These are phyloP conservation scores for Saposhnikovia divaricata DNA, from an alignment of 129 eudicot species.

Conservation along the genomic window DNA sequence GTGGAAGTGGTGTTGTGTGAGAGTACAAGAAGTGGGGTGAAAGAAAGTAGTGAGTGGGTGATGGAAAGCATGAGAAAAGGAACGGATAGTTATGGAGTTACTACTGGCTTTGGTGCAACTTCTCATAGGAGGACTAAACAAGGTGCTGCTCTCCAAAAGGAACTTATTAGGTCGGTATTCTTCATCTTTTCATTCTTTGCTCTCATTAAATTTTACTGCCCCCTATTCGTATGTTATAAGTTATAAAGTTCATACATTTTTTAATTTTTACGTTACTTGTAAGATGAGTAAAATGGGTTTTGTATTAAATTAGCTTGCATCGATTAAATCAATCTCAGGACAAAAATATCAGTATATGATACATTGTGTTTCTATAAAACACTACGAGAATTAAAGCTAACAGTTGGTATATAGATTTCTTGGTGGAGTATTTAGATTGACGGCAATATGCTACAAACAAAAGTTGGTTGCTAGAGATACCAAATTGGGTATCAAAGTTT, in stretches of 20 bases:
- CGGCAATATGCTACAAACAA: too few species aligned
- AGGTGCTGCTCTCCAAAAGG: constrained; percentile 44
- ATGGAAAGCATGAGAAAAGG: constrained; percentile 43
- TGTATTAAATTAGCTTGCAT: not conserved
- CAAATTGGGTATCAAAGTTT: too few species aligned
- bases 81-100: constrained; percentile 41
- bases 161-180: constrained; percentile 44
- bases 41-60: constrained; percentile 41
- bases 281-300: too few species aligned
- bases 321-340: not conserved
- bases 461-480: too few species aligned
- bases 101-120: constrained; percentile 49
- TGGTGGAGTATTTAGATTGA: not conserved
- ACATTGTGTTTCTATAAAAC: not conserved
- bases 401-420: too few species aligned
- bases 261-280: too few species aligned
- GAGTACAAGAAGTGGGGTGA: constrained; percentile 27
- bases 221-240: too few species aligned
- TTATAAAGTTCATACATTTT: too few species aligned
- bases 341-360: not conserved
- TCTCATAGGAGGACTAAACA: constrained; percentile 46
- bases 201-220: not conserved
- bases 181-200: not conserved
- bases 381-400: too few species aligned
- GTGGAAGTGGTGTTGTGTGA: constrained; percentile 37